These are phyloP conservation scores for Suillus occidentalis DNA, from an alignment of 768 basidiomycete species.

Conservation along the genomic window DNA sequence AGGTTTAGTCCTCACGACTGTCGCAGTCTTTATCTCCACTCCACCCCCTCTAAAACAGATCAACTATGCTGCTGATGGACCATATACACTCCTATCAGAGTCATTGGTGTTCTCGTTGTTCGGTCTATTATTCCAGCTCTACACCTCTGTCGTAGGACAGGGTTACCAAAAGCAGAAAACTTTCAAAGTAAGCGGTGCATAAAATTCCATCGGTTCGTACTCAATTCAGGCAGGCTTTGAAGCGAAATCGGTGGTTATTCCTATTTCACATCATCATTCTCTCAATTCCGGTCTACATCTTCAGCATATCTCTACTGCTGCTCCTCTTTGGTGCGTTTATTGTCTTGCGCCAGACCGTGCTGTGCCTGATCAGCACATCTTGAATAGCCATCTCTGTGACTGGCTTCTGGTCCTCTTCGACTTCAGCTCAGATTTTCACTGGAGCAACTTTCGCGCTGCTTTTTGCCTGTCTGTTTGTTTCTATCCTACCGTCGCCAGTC, in stretches of 20 bases:
- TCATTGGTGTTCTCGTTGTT: constrained; percentile 3
- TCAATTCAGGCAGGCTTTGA: neutral
- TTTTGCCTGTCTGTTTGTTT: neutral
- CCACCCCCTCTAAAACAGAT: neutral
- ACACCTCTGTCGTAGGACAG: neutral
- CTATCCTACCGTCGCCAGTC: neutral
- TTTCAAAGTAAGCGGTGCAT: neutral
- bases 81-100: neutral
- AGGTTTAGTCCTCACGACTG: constrained; percentile 2
- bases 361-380: neutral
- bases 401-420: neutral
- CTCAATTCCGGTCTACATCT: neutral
- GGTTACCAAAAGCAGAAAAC: neutral
- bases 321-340: neutral
- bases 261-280: neutral
- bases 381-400: neutral
- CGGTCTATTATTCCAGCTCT: neutral
- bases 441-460: neutral
- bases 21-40: neutral
- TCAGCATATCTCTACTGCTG: neutral
- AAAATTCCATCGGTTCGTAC: neutral
- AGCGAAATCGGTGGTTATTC: neutral
- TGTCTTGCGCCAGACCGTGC: neutral
- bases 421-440: neutral
- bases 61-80: neutral